A percentile compares a stretch with the other conserved stretches of the same genome.
Conservation (phyloP, 768 basidiomycete species). For the Tulasnella sp. region DNA sequence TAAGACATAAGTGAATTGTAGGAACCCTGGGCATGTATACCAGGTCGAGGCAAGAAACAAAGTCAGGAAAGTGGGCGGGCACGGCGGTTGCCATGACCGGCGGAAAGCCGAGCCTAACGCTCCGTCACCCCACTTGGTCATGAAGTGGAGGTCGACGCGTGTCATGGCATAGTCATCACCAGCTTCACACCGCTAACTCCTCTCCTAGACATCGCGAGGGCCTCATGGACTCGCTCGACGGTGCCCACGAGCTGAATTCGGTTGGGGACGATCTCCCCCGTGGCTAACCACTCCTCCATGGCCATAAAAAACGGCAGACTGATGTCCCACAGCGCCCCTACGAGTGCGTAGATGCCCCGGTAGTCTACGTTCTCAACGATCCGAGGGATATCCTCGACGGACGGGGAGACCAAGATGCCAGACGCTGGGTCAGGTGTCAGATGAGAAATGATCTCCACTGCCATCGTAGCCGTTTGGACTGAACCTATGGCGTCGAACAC, state of each 20-base stretch:
- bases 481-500: conserved; percentile 7
- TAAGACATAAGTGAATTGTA: background rate
- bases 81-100: background rate
- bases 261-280: background rate
- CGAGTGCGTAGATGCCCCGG: conserved; percentile 1
- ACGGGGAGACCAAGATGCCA: background rate
- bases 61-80: background rate
- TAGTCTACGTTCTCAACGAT: background rate
- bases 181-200: conserved; percentile 7
- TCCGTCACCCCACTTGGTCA: background rate
- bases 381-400: background rate
- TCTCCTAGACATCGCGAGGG: background rate
- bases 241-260: background rate
- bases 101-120: background rate
- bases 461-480: background rate
- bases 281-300: background rate
- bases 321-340: background rate
- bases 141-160: background rate
- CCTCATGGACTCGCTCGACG: background rate
- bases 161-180: background rate
- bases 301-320: background rate
- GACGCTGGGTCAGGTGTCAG: background rate
- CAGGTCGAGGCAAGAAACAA: background rate
- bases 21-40: background rate
- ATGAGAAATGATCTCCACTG: background rate